Base-by-base conservation (phyloP, 139 green algal genomes). In the Micractinium sp. region DNA sequence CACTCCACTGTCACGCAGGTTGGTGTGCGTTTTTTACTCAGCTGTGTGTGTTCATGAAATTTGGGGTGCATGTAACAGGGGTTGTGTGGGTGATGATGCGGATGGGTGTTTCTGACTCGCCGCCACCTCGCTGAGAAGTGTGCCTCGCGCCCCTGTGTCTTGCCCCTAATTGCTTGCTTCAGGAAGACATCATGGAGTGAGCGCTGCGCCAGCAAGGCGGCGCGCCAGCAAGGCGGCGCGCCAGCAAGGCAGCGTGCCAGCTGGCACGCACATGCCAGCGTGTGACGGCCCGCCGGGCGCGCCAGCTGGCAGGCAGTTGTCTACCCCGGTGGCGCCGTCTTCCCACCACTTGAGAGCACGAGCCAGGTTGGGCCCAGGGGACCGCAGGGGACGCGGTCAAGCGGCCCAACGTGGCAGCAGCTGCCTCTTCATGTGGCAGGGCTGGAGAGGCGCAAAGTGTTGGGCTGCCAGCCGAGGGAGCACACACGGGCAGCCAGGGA, bases 181-280 rank as follows among this genome's bases (percentile, higher is more conserved):
- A 84, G 78, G 78, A 84, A 31, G 78, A 84, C 78, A 84, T 84
- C 39, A 27, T 84, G 47, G 78, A 84, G 78, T 84, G 78, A 84
- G 20, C 22, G 63, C 63, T 27, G 63, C 14, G 22, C 20, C 63
- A 71, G 20, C 60, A 16, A 14, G 16, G 60, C 60, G 14, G 60
- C 60, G 60, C 16, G 60, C 60, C 60, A 16, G 60, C 60, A 14
- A 67, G 60, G 60, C 60, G 14, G 60, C 60, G 15, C 15, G 15
- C 14, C 60, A 14, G 60, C 63, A 71, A 25, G 20, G 63, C 63
- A 71, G 63, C 63, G 20, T 25, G 63, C 22, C 63, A 27, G 63
- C 63, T 25, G 63, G 20, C 20, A 71, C 63, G 14, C 12, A 71
- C 63, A 71, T 71, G 63, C 63, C 63, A 71, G 63, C 22, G 20